Conservation (phyloP, 1,139 yeast species). For the Candida labiduridarum region DNA sequence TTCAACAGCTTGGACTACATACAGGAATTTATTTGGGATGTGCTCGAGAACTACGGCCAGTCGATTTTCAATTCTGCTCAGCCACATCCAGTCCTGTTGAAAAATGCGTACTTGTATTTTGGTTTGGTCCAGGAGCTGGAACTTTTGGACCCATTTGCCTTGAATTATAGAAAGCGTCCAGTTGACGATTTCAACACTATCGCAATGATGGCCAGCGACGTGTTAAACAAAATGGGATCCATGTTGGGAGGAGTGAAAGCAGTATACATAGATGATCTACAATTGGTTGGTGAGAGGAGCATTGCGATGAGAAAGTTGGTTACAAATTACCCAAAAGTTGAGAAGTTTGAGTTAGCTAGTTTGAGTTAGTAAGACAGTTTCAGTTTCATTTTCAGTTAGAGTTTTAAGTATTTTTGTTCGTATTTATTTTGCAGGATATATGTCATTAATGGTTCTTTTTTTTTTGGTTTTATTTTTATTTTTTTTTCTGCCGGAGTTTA, state of each 20-base stretch:
- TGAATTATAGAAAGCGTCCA: neutral
- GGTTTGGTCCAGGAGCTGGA: conserved; percentile 22
- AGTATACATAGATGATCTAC: conserved; percentile 36
- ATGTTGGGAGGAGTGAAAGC: conserved; percentile 38
- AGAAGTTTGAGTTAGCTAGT: conserved; percentile 34
- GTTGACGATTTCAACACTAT: conserved; percentile 26
- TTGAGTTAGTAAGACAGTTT: neutral
- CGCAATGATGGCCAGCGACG: conserved; percentile 37
- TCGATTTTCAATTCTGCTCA: neutral
- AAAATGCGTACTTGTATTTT: conserved; percentile 38
- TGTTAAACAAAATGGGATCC: conserved; percentile 36
- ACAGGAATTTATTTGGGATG: conserved; percentile 33
- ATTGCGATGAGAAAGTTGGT: conserved; percentile 34
- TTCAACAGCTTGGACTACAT: conserved; percentile 40
- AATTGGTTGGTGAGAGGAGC: conserved; percentile 35
- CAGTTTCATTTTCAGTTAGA: neutral
- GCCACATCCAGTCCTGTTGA: conserved; percentile 15
- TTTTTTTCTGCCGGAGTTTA: neutral
- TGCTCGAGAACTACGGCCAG: conserved; percentile 33
- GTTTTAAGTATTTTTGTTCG: neutral
- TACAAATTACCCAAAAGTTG: conserved; percentile 37
- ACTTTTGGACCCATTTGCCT: neutral
- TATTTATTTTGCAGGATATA: neutral
- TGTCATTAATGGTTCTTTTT: neutral
- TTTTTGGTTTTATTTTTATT: neutral